Evolutionary conservation across 2,329 filamentous ascomycete genomes (phyloP).

Genomic region (Sclerotinia glacialis): DNA sequence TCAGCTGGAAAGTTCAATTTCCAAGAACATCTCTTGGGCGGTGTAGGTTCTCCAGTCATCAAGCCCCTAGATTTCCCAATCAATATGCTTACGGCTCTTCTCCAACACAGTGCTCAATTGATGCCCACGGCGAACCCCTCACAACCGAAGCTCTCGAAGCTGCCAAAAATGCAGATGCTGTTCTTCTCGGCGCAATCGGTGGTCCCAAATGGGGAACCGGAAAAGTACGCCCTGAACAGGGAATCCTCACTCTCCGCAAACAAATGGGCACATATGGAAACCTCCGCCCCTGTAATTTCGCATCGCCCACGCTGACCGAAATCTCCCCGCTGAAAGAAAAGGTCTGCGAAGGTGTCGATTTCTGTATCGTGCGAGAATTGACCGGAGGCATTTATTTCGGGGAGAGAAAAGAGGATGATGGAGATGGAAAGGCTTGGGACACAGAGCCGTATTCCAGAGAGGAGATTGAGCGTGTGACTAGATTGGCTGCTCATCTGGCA

Average conservation of each 20-base stretch:
- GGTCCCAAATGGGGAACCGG: constrained; percentile 96
- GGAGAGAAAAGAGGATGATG: constrained; percentile 76
- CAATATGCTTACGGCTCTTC: constrained; percentile 4
- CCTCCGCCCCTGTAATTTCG: constrained; percentile 93
- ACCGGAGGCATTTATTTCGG: constrained; percentile 96
- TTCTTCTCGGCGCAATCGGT: constrained; percentile 89
- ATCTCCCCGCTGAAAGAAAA: constrained; percentile 82
- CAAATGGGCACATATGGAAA: constrained; percentile 94
- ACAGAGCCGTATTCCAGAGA: constrained; percentile 79
- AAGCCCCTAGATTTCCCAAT: neutral
- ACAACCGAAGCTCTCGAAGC: constrained; percentile 80
- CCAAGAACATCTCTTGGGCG: constrained; percentile 84
- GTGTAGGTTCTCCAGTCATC: constrained; percentile 52
- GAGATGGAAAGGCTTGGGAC: constrained; percentile 72
- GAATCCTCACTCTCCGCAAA: constrained; percentile 85
- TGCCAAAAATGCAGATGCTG: constrained; percentile 81
- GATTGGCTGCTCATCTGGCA: constrained; percentile 78
- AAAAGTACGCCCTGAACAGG: constrained; percentile 84
- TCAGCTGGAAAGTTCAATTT: constrained; percentile 75
- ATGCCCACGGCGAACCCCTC: constrained; percentile 72
- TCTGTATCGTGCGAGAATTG: constrained; percentile 88
- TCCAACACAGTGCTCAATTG: constrained; percentile 72
- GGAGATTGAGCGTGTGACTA: constrained; percentile 85
- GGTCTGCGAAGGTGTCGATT: constrained; percentile 82
- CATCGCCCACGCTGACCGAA: constrained; percentile 78